phyloP scores from a whole-genome alignment of 768 basidiomycete species.

The Mrakia blollopis region DNA sequence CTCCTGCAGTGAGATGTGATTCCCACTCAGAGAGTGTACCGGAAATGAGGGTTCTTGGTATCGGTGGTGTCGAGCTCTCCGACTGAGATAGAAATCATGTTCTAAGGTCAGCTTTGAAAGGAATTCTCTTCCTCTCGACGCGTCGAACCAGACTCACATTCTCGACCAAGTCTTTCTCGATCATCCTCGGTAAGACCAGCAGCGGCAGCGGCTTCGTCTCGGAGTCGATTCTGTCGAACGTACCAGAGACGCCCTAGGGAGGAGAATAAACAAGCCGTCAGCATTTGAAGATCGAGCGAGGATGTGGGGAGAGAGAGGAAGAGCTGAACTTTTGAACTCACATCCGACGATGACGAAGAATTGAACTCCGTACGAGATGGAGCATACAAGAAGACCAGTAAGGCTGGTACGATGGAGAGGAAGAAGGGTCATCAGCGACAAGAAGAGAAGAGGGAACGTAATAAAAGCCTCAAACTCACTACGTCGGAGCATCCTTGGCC shows the following conservation, averaged over 20 bases:
- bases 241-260: neutral
- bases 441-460: too few relatives aligned
- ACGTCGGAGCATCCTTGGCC: constrained; percentile 23
- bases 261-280: neutral
- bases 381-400: neutral
- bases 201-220: neutral
- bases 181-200: neutral
- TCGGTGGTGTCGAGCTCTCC: neutral
- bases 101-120: neutral
- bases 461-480: neutral
- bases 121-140: neutral
- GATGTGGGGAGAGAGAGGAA: neutral
- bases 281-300: neutral
- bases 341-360: neutral
- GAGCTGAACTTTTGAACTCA: neutral
- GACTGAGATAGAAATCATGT: neutral
- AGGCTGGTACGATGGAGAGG: neutral
- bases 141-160: neutral
- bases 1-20: too few relatives aligned
- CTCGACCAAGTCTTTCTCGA: neutral
- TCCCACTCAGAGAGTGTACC: too few relatives aligned
- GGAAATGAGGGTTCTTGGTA: too few relatives aligned
- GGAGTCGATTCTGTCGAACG: neutral
- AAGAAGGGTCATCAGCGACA: too few relatives aligned
- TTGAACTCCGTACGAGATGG: neutral